Evolutionary conservation across 495 filamentous ascomycete species (phyloP).

Genomic region (Tuber calosporum): DNA sequence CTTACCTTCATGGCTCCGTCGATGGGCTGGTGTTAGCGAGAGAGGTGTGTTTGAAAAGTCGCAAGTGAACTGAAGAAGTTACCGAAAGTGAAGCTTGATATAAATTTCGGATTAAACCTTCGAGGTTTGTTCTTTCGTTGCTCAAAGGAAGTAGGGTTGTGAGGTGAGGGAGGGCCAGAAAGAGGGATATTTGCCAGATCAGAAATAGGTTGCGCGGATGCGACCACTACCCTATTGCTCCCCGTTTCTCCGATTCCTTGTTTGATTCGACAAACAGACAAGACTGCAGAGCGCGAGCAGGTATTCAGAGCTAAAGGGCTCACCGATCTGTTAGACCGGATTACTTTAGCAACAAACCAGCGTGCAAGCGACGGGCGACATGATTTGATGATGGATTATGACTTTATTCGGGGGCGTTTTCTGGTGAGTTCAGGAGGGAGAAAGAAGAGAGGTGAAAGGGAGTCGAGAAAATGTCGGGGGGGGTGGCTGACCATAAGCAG

Average conservation of each 20-base stretch:
- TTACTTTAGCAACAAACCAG: slow-evolving; percentile 32
- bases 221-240: slow-evolving; percentile 3
- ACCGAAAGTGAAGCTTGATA: background rate
- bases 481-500: background rate
- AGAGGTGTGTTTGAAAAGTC: background rate
- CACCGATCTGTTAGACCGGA: slow-evolving; percentile 28
- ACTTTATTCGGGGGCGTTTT: background rate
- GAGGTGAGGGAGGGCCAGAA: background rate
- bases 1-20: slow-evolving; percentile 1
- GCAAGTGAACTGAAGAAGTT: background rate
- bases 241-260: background rate
- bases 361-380: slow-evolving; percentile 26
- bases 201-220: background rate
- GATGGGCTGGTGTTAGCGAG: background rate
- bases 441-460: background rate
- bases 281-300: background rate
- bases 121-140: background rate
- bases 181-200: background rate
- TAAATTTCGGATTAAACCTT: background rate
- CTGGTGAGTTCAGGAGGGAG: background rate
- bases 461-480: background rate
- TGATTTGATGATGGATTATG: slow-evolving; percentile 21
- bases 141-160: background rate
- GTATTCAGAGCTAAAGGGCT: slow-evolving; percentile 9
- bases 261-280: background rate